Conservation (phyloP, 2,329 filamentous ascomycete species). For the Colletotrichum gigasporum region DNA sequence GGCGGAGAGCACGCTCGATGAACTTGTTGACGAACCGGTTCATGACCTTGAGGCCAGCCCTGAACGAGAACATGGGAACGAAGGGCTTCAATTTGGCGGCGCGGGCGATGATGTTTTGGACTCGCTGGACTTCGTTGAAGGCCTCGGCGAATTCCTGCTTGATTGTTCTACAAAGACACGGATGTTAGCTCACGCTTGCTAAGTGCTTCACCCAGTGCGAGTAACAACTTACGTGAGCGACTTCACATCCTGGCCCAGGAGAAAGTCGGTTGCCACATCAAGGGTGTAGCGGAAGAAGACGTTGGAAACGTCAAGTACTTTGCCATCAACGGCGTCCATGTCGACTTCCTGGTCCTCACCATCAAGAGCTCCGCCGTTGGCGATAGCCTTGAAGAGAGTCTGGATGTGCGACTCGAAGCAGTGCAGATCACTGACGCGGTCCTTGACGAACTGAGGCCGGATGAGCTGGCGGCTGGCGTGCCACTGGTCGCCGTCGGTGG, state of each 20-base stretch:
- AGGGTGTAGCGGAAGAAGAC: constrained; percentile 88
- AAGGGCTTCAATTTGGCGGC: constrained; percentile 70
- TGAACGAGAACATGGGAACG: constrained; percentile 73
- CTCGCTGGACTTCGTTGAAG: constrained; percentile 80
- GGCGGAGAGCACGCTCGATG: constrained; percentile 76
- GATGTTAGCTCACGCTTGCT: neutral
- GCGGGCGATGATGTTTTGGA: constrained; percentile 74
- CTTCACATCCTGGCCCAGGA: constrained; percentile 80
- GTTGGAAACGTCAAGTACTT: constrained; percentile 75
- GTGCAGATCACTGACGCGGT: constrained; percentile 83
- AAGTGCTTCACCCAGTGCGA: neutral
- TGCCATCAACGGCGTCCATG: constrained; percentile 67
- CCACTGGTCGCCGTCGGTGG: constrained; percentile 83
- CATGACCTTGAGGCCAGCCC: constrained; percentile 71
- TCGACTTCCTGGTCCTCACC: constrained; percentile 73
- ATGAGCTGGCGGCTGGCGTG: constrained; percentile 83
- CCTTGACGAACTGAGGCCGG: constrained; percentile 85
- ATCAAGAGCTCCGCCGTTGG: constrained; percentile 64
- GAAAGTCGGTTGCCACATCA: constrained; percentile 86
- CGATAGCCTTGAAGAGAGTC: constrained; percentile 75
- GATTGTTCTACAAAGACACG: too few relatives aligned
- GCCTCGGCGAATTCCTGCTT: constrained; percentile 79
- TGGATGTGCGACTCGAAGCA: constrained; percentile 84
- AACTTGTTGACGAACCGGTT: constrained; percentile 81
- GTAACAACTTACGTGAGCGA: constrained; percentile 64